phyloP scores from a whole-genome alignment of 371 early-diverging fungal genomes.

The Parasitella parasitica region DNA sequence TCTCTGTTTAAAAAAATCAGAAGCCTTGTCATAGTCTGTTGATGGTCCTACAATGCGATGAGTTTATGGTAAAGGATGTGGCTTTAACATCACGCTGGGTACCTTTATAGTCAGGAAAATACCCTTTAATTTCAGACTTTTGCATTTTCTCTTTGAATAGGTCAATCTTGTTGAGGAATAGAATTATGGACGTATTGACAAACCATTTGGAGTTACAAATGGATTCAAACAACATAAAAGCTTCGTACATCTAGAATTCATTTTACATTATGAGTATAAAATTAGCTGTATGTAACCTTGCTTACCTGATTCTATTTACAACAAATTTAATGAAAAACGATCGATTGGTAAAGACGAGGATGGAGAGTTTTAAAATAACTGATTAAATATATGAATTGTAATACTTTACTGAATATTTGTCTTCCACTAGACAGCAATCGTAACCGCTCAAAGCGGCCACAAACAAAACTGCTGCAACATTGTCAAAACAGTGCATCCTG shows the following conservation, averaged over 20 bases:
- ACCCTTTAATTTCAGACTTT: conserved; percentile 68
- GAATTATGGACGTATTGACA: conserved; percentile 84
- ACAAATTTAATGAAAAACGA: not conserved
- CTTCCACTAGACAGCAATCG: conserved; percentile 93
- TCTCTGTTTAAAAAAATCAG: conserved; percentile 22
- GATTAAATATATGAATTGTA: not conserved
- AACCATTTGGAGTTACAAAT: conserved; percentile 95
- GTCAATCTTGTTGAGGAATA: conserved; percentile 95
- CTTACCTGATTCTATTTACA: conserved; percentile 38
- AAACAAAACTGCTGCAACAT: conserved; percentile 92
- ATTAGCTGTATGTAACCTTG: not conserved
- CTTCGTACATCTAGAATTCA: conserved; percentile 74
- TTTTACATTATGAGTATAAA: not conserved
- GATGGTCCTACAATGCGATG: conserved; percentile 12
- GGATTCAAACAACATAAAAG: conserved; percentile 84
- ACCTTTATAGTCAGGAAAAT: conserved; percentile 88
- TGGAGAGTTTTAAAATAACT: not conserved
- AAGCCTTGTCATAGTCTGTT: conserved; percentile 24
- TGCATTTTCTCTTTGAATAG: conserved; percentile 83
- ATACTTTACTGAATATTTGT: conserved; percentile 79
- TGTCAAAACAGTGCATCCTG: conserved; percentile 91
- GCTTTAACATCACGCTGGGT: no score
- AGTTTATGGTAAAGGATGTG: not conserved
- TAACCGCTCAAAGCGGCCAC: conserved; percentile 92
- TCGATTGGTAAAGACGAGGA: not conserved